Conservation (phyloP, 495 filamentous ascomycete species). For the Cryomyces antarcticus region DNA sequence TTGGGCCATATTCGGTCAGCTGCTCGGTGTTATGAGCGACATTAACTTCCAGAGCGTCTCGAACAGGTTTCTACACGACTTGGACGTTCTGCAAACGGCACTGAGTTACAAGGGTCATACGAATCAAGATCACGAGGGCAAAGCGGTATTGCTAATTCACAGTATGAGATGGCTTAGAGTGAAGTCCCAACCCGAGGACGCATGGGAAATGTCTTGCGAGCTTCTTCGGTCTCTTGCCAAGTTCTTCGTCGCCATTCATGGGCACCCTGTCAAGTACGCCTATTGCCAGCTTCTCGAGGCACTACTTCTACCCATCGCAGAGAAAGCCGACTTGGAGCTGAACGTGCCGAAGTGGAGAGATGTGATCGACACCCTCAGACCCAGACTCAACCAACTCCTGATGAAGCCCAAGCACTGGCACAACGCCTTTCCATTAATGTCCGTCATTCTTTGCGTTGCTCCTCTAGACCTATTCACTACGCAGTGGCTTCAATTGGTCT, state of each 20-base stretch:
- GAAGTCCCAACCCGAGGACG: slow-evolving; percentile 42
- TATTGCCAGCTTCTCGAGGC: slow-evolving; percentile 84
- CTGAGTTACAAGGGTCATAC: slow-evolving; percentile 37
- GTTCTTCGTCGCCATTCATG: slow-evolving; percentile 66
- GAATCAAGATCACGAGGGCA: slow-evolving; percentile 45
- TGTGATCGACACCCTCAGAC: slow-evolving; percentile 55
- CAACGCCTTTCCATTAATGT: slow-evolving; percentile 66
- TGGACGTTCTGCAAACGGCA: slow-evolving; percentile 56
- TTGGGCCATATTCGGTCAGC: slow-evolving; percentile 80
- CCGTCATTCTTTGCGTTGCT: slow-evolving; percentile 71
- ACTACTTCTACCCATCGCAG: slow-evolving; percentile 72
- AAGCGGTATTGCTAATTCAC: slow-evolving; percentile 62
- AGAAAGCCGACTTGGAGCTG: slow-evolving; percentile 49
- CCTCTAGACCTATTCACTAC: slow-evolving; percentile 59
- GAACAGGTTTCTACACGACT: slow-evolving; percentile 57
- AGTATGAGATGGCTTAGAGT: slow-evolving; percentile 81
- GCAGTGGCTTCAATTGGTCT: slow-evolving; percentile 69
- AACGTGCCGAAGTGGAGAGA: slow-evolving; percentile 67
- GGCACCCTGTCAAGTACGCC: slow-evolving; percentile 71
- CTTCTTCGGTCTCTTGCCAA: slow-evolving; percentile 65
- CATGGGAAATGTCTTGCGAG: slow-evolving; percentile 72
- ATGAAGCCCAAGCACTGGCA: slow-evolving; percentile 81
- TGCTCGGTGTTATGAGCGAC: slow-evolving; percentile 87
- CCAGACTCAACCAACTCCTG: slow-evolving; percentile 60
- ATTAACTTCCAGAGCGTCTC: slow-evolving; percentile 72